These are phyloP conservation scores for Primulina eburnea DNA, from an alignment of 257 asterid genomes.

Conservation along the genomic window DNA sequence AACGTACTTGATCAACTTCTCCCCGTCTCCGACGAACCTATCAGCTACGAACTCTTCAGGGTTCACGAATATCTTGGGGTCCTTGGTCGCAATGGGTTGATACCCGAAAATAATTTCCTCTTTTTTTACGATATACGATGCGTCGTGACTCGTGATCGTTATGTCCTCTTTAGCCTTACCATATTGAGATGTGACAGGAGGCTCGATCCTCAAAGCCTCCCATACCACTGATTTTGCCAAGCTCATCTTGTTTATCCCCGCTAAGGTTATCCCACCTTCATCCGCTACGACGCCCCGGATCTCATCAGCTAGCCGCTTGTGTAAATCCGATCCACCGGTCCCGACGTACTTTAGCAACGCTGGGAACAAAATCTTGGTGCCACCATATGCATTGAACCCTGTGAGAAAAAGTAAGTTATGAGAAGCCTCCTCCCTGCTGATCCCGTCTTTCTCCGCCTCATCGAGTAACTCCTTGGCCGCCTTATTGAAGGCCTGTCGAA, in stretches of 20 bases:
- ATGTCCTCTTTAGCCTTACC: slow-evolving; percentile 31
- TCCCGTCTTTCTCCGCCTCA: slow-evolving; percentile 35
- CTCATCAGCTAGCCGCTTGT: slow-evolving; percentile 23
- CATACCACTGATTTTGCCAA: slow-evolving; percentile 30
- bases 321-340: slow-evolving; percentile 28
- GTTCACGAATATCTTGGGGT: slow-evolving; percentile 17
- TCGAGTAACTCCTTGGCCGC: slow-evolving; percentile 24
- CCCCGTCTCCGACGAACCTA: slow-evolving; percentile 29
- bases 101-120: slow-evolving; percentile 29
- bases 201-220: slow-evolving; percentile 31
- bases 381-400: slow-evolving; percentile 41
- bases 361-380: slow-evolving; percentile 32
- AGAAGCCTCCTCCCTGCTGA: slow-evolving; percentile 33
- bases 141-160: slow-evolving; percentile 17
- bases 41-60: slow-evolving; percentile 23
- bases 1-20: slow-evolving; percentile 28
- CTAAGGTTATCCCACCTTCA: slow-evolving; percentile 28
- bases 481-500: slow-evolving; percentile 17
- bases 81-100: slow-evolving; percentile 32
- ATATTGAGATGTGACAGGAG: slow-evolving; percentile 30
- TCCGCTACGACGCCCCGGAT: slow-evolving; percentile 21
- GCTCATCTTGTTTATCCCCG: slow-evolving; percentile 24
- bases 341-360: slow-evolving; percentile 32
- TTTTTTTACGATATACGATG: slow-evolving; percentile 24
- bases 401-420: slow-evolving; percentile 35